phyloP scores from a whole-genome alignment of 2,329 filamentous ascomycete species.

The Aspergillus bombycis region DNA sequence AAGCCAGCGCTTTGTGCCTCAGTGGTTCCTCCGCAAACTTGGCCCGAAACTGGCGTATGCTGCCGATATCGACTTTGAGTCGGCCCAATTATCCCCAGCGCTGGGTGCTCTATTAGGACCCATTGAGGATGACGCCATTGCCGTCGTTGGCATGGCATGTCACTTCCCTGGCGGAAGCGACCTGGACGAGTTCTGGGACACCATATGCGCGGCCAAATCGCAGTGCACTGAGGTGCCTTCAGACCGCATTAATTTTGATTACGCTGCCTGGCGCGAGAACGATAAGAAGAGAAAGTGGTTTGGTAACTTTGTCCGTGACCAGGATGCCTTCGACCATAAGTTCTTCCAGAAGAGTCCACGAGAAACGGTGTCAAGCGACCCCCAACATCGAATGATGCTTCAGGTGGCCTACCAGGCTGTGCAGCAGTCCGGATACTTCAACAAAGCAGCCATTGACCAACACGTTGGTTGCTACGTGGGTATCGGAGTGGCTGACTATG shows the following conservation, averaged over 20 bases:
- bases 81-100: background rate
- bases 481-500: constrained; percentile 29
- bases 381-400: constrained; percentile 34
- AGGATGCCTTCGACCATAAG: constrained; percentile 34
- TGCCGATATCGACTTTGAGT: background rate
- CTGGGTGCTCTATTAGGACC: background rate
- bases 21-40: constrained; percentile 31
- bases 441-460: background rate
- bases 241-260: constrained; percentile 27
- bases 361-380: constrained; percentile 33
- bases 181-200: constrained; percentile 37
- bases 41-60: constrained; percentile 9
- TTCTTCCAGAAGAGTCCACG: constrained; percentile 36
- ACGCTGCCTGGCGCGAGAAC: constrained; percentile 20
- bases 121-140: constrained; percentile 24
- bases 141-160: constrained; percentile 43
- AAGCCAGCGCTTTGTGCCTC: constrained; percentile 40
- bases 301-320: constrained; percentile 24
- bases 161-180: constrained; percentile 40
- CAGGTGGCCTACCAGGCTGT: constrained; percentile 36
- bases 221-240: constrained; percentile 33
- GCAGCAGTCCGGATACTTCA: constrained; percentile 35
- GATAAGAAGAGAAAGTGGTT: constrained; percentile 16
- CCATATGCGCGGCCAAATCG: constrained; percentile 33
- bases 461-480: constrained; percentile 35